A percentile compares a stretch with the other conserved stretches of the same genome.
Conservation (phyloP, 1,284 basidiomycete genomes). For the Rhizopogon hawkerae region DNA sequence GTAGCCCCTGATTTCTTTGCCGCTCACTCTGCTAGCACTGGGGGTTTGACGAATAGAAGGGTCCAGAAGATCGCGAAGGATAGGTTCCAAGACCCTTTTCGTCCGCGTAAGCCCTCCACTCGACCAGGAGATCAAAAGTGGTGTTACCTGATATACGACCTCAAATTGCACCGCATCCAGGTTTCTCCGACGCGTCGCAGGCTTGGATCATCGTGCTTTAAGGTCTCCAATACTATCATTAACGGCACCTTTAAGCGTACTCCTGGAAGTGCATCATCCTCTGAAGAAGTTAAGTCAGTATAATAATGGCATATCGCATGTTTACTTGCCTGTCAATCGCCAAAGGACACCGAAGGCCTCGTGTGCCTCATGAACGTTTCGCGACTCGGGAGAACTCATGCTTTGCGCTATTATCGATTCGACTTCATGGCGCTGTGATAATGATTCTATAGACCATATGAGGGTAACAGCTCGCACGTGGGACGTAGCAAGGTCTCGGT, state of each 20-base stretch:
- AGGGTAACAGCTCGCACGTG: constrained; percentile 79
- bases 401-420: constrained; percentile 70
- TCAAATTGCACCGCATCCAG: constrained; percentile 92
- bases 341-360: constrained; percentile 91
- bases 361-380: constrained; percentile 53
- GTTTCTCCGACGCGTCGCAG: constrained; percentile 78
- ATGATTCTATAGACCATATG: constrained; percentile 77
- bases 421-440: constrained; percentile 55
- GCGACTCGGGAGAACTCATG: constrained; percentile 47
- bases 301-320: constrained; percentile 1
- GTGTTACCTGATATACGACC: constrained; percentile 76
- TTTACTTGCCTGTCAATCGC: constrained; percentile 69
- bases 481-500: constrained; percentile 58
- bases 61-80: constrained; percentile 73
- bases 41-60: constrained; percentile 51
- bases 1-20: constrained; percentile 59
- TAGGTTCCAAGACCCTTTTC: constrained; percentile 75
- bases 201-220: constrained; percentile 68
- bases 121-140: background rate
- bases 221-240: constrained; percentile 78
- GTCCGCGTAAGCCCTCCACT: constrained; percentile 3
- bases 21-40: constrained; percentile 46
- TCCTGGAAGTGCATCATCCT: constrained; percentile 75
- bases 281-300: constrained; percentile 32
- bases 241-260: constrained; percentile 78